Evolutionary conservation across 352 stramenopile species (phyloP).

Genomic region (Pythium coloratum): DNA sequence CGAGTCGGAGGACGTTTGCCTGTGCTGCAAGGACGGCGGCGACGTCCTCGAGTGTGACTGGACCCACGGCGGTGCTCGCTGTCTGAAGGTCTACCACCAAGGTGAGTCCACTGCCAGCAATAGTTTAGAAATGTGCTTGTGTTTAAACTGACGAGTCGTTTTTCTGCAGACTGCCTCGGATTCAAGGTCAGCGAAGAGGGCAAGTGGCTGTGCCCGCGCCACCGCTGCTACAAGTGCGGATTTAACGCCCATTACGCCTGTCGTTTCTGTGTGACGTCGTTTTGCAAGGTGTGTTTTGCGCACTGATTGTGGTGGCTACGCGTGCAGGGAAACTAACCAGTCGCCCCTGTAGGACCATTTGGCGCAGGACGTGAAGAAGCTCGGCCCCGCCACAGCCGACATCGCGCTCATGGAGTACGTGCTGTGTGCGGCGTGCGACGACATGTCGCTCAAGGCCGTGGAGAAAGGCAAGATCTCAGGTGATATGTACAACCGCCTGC

Average conservation of each 20-base stretch:
- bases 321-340: background rate
- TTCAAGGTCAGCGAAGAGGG: slow-evolving; percentile 57
- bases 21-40: slow-evolving; percentile 84
- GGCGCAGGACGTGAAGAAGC: slow-evolving; percentile 33
- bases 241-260: slow-evolving; percentile 56
- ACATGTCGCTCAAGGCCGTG: slow-evolving; percentile 35
- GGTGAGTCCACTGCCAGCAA: slow-evolving; percentile 29
- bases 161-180: slow-evolving; percentile 59
- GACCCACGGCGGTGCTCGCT: slow-evolving; percentile 45
- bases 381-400: slow-evolving; percentile 53
- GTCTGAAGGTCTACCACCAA: slow-evolving; percentile 83
- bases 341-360: slow-evolving; percentile 45
- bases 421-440: slow-evolving; percentile 51
- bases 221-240: slow-evolving; percentile 66
- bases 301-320: background rate
- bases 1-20: slow-evolving; percentile 82
- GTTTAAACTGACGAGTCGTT: background rate
- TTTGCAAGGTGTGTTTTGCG: slow-evolving; percentile 41
- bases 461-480: slow-evolving; percentile 47
- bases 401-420: slow-evolving; percentile 61
- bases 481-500: slow-evolving; percentile 38
- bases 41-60: slow-evolving; percentile 82
- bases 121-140: background rate
- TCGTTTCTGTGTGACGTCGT: slow-evolving; percentile 75
- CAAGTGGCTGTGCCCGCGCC: slow-evolving; percentile 66